These are phyloP conservation scores for Moesziomyces sp. DNA, from an alignment of 1,284 basidiomycete species.

Conservation along the genomic window DNA sequence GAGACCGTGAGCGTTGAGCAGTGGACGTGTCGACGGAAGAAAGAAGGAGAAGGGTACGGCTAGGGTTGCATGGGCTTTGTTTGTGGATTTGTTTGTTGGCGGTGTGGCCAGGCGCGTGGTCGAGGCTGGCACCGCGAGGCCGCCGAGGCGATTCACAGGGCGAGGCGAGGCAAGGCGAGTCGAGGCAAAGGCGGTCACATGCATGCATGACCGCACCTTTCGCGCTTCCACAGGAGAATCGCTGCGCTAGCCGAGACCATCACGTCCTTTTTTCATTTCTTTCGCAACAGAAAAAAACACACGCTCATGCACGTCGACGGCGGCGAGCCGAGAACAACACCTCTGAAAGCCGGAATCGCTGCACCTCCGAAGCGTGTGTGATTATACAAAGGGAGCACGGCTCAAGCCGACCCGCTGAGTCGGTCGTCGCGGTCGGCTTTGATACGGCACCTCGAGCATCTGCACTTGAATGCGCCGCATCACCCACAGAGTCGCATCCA, in stretches of 20 bases:
- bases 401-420: no score
- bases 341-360: background rate
- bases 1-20: background rate
- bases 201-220: background rate
- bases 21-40: background rate
- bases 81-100: constrained; percentile 19
- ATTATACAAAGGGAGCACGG: background rate
- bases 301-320: background rate
- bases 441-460: no score
- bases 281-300: background rate
- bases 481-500: no score
- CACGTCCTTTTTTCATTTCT: constrained; percentile 3
- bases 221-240: background rate
- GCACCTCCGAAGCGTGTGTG: background rate
- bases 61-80: background rate
- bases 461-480: no score
- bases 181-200: background rate
- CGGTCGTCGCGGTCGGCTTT: no score
- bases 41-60: no score
- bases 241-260: constrained; percentile 23
- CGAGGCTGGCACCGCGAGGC: background rate
- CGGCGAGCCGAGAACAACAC: background rate
- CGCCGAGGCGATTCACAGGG: background rate
- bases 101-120: background rate
- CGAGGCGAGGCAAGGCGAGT: no score